phyloP scores from a whole-genome alignment of 78 protist species.

The Dictyostelium intermedium region DNA sequence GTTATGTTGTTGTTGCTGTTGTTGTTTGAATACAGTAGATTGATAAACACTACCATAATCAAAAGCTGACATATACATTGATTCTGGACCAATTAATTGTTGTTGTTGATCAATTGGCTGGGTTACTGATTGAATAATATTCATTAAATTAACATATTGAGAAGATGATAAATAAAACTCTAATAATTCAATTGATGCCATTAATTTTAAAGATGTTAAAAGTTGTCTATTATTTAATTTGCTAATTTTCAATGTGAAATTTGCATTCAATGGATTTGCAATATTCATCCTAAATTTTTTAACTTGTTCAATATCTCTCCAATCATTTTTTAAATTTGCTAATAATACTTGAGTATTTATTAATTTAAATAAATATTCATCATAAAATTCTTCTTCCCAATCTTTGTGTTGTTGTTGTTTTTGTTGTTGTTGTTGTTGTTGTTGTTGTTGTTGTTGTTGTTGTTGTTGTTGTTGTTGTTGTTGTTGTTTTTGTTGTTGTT shows the following conservation, averaged over 20 bases:
- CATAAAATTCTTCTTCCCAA: constrained; percentile 58
- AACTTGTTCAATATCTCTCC: constrained; percentile 37
- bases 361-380: constrained; percentile 55
- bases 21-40: background rate
- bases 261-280: constrained; percentile 66
- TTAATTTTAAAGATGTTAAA: constrained; percentile 30
- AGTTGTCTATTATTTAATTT: constrained; percentile 21
- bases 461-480: background rate
- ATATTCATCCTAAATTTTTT: constrained; percentile 45
- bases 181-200: constrained; percentile 5
- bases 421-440: background rate
- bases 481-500: background rate
- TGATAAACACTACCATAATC: constrained; percentile 4
- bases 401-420: background rate
- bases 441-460: background rate
- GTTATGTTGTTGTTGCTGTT: background rate
- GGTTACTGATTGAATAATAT: constrained; percentile 23
- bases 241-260: constrained; percentile 24
- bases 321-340: constrained; percentile 1
- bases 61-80: background rate
- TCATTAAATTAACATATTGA: constrained; percentile 53
- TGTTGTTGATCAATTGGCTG: background rate
- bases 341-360: constrained; percentile 44
- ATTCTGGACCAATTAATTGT: background rate
- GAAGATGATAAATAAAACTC: constrained; percentile 54